Base-by-base conservation (phyloP, 2,329 filamentous ascomycete species). In the Penicillium sp. region DNA sequence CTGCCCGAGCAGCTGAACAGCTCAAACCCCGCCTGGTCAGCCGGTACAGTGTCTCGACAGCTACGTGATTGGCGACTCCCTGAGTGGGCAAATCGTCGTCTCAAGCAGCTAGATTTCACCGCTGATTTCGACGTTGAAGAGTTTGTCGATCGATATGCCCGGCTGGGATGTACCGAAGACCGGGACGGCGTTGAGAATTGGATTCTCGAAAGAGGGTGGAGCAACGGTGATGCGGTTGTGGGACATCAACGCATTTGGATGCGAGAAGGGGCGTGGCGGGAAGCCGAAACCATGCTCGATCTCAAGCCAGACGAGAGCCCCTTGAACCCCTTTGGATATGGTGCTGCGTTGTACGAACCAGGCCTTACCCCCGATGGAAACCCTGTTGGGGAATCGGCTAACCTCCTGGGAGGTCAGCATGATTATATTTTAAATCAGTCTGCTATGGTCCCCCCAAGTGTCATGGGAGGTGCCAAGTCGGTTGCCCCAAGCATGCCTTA, bases 91-190 rank as follows among this genome's bases (percentile, higher is more conserved):
- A 99, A 97, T 70, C 87, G 93, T 53, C 85, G 94, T 48, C 95
- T 92, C 72, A 91, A 90, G 71, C 86, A 89, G 66, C 85, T 97
- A 2, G 94, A 99, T 70, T 99, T 96, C 73, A 99, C 94, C 0
- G 91, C 92, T 1, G 94, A 99, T 68, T 99, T 97, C 64, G 94
- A 99, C 67, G 79, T 92, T 5, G 90, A 96, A 15, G 94, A 99
- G 71, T 97, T 99, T 66, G 84, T 87, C 20, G 86, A 88, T 64
- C 86, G 94, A 43, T 99, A 97, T 70, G 81, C 86, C 5, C 80
- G 85, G 6, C 82, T 99, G 0, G 94, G 94, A 14, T 99, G 94
- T 73, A 85, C 88, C 64, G 91, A 96, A 61, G 94, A 94, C 54
- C 86, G 86, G 59, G 94, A 99, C 59, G 94, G 93, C 46, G 92